Conservation (phyloP, 768 basidiomycete genomes). For the Trametes elegans region DNA sequence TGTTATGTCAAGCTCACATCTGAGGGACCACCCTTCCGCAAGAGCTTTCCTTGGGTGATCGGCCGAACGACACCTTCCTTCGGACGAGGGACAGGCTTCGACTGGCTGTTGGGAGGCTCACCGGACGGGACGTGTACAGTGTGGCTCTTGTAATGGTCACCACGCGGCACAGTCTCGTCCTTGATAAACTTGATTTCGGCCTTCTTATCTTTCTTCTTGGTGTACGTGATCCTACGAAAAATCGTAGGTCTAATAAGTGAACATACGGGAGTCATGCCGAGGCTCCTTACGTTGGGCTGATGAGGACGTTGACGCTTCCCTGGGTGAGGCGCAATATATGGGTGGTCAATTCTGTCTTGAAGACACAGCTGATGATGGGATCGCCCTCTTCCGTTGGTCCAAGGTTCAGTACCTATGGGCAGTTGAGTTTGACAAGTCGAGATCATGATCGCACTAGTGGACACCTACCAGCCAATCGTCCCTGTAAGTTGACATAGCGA, state of each 20-base stretch:
- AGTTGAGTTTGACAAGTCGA: neutral
- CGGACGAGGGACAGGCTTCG: conserved; percentile 80
- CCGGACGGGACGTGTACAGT: conserved; percentile 86
- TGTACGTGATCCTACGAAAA: conserved; percentile 71
- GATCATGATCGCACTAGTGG: neutral
- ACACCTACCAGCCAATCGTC: conserved; percentile 90
- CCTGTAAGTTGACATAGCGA: conserved; percentile 83
- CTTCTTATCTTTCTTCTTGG: conserved; percentile 97
- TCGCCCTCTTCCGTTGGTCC: conserved; percentile 89
- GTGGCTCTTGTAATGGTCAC: conserved; percentile 93
- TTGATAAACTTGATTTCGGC: conserved; percentile 83
- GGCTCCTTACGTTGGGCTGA: conserved; percentile 75
- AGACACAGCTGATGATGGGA: conserved; percentile 83
- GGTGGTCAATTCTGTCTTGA: conserved; percentile 93
- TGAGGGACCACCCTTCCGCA: conserved; percentile 75
- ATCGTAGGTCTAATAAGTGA: neutral
- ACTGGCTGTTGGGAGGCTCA: conserved; percentile 77
- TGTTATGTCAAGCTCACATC: conserved; percentile 32
- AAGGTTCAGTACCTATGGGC: conserved; percentile 67
- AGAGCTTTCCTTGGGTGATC: conserved; percentile 79
- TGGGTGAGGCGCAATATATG: conserved; percentile 80
- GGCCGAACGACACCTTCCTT: conserved; percentile 87
- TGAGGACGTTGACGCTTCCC: conserved; percentile 66
- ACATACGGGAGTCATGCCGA: neutral
- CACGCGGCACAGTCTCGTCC: conserved; percentile 78